Percentiles rank a stretch among this genome's conserved stretches.
Evolutionary conservation across 2,329 filamentous ascomycete species (phyloP).

Genomic region (Penicillium sclerotigenum): DNA sequence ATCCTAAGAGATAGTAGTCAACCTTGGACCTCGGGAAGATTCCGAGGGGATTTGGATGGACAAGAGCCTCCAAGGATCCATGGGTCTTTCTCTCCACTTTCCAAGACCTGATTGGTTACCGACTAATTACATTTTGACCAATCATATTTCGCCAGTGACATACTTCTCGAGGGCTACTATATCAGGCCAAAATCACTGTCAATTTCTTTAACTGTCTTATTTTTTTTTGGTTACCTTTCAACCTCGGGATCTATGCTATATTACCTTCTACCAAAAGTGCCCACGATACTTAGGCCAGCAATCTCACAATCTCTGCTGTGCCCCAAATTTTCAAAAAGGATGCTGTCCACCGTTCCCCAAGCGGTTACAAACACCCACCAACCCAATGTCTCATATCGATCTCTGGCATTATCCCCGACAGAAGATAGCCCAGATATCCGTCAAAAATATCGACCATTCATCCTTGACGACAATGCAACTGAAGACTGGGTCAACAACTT

Average conservation of each 20-base stretch:
- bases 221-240: background rate
- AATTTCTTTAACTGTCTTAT: background rate
- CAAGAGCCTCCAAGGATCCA: background rate
- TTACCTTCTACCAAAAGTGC: background rate
- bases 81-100: background rate
- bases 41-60: background rate
- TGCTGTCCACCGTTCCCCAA: slow-evolving; percentile 3
- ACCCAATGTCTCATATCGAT: slow-evolving; percentile 7
- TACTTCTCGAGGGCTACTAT: background rate
- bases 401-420: slow-evolving; percentile 45
- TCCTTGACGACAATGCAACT: slow-evolving; percentile 42
- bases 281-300: background rate
- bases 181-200: background rate
- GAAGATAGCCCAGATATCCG: slow-evolving; percentile 51
- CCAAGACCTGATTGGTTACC: background rate
- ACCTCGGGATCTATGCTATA: background rate
- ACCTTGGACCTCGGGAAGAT: background rate
- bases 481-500: slow-evolving; percentile 57
- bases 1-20: background rate
- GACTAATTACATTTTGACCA: background rate
- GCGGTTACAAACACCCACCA: background rate
- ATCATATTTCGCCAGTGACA: background rate
- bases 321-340: background rate
- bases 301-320: background rate
- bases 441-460: slow-evolving; percentile 56